Conservation (phyloP, 2,329 filamentous ascomycete species). For the Fusarium albosuccineum region DNA sequence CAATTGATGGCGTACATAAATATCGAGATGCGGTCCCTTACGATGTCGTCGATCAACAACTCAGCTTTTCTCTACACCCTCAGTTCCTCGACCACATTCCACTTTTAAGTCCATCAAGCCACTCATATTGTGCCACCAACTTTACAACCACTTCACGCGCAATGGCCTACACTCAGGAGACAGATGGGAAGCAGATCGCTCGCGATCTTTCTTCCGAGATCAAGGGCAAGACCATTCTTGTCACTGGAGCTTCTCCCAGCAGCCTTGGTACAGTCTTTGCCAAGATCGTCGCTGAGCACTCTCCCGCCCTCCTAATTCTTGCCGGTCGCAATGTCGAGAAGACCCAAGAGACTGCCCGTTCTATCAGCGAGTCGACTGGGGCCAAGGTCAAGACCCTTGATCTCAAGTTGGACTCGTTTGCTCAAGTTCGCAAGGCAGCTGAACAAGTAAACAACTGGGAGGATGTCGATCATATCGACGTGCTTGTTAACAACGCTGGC, state of each 20-base stretch:
- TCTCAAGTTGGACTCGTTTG: background rate
- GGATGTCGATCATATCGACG: constrained; percentile 1
- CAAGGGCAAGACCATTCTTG: background rate
- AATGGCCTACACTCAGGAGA: no score
- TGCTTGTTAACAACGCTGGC: constrained; percentile 40
- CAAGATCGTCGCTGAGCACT: background rate
- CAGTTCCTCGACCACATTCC: no score
- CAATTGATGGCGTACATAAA: no score
- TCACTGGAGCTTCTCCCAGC: background rate
- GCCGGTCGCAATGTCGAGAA: background rate
- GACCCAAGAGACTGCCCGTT: background rate
- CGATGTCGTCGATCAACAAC: no score
- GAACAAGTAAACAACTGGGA: background rate
- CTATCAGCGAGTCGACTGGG: background rate
- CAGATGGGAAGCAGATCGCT: no score
- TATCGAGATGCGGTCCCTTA: no score
- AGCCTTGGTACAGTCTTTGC: background rate
- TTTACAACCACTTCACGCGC: no score
- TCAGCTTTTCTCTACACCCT: no score
- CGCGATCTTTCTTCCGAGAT: no score
- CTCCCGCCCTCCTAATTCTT: background rate
- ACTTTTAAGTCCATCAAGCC: no score
- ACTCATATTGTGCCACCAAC: no score
- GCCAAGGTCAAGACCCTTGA: background rate
- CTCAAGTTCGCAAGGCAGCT: background rate